Conservation (phyloP, 2,329 filamentous ascomycete species). For the Tricladium varicosporioides region DNA sequence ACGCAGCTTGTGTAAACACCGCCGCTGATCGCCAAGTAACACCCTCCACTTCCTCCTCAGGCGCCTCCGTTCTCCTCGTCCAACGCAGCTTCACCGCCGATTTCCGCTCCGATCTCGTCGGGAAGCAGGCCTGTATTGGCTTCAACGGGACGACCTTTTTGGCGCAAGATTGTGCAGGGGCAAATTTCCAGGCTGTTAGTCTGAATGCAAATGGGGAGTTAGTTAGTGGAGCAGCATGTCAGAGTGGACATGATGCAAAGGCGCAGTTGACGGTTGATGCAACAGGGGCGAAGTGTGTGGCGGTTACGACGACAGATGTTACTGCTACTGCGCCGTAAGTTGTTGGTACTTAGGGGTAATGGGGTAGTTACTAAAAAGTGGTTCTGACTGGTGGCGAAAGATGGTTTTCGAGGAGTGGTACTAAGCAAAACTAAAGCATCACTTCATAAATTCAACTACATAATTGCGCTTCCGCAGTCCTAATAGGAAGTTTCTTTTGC, state of each 20-base stretch:
- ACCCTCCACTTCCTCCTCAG: conserved; percentile 34
- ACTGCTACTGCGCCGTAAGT: neutral
- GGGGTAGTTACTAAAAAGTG: too few relatives aligned
- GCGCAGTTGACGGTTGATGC: conserved; percentile 34
- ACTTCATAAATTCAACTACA: too few relatives aligned
- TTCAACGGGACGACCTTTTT: conserved; percentile 40
- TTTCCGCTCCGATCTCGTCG: conserved; percentile 40
- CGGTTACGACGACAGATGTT: conserved; percentile 33
- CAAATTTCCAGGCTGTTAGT: conserved; percentile 27
- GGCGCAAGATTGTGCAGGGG: conserved; percentile 36
- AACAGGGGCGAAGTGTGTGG: conserved; percentile 32
- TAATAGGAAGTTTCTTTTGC: too few relatives aligned
- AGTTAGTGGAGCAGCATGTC: conserved; percentile 35
- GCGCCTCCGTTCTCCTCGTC: conserved; percentile 36
- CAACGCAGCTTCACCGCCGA: conserved; percentile 39
- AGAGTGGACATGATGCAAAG: conserved; percentile 35
- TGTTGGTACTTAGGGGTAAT: too few relatives aligned
- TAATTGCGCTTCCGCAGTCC: too few relatives aligned
- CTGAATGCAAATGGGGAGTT: conserved; percentile 30
- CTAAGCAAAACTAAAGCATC: too few relatives aligned
- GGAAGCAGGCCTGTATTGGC: conserved; percentile 38
- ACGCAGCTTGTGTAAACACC: conserved; percentile 38
- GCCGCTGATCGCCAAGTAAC: conserved; percentile 42
- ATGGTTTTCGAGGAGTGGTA: too few relatives aligned
- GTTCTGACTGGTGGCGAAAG: too few relatives aligned